A percentile compares a stretch with the other conserved stretches of the same genome.
Evolutionary conservation across 2,329 filamentous ascomycete species (phyloP).

Genomic region (Pestalotiopsis sp.): DNA sequence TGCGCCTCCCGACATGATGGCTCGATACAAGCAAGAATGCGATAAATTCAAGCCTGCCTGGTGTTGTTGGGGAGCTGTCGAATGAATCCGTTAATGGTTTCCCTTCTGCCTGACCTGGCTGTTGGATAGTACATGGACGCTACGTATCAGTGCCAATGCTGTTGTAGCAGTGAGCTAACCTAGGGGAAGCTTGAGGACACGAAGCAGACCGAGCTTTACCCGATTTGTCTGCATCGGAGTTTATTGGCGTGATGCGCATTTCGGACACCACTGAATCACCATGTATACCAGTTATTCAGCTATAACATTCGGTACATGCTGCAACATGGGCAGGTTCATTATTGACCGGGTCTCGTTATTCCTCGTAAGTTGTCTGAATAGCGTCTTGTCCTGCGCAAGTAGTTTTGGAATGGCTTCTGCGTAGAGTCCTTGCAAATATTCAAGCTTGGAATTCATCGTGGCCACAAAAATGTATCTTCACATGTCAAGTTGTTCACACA

Average conservation of each 20-base stretch:
- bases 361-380: no score
- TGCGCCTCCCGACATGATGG: slow-evolving; percentile 68
- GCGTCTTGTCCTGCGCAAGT: neutral
- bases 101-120: slow-evolving; percentile 12
- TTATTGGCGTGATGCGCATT: neutral
- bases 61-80: neutral
- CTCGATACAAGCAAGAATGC: neutral
- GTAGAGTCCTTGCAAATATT: neutral
- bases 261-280: no score
- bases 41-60: neutral
- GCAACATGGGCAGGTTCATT: no score
- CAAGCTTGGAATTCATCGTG: neutral
- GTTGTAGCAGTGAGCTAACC: slow-evolving; percentile 4
- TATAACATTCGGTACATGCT: no score
- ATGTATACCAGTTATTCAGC: no score
- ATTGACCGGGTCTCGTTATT: no score
- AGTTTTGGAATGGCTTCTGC: no score
- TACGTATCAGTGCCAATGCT: slow-evolving; percentile 7
- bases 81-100: neutral
- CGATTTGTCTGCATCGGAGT: slow-evolving; percentile 12
- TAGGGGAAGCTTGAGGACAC: slow-evolving; percentile 24
- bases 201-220: slow-evolving; percentile 32
- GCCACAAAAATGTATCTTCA: neutral
- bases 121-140: neutral
- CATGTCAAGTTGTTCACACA: neutral